Conservation (phyloP, 176 grass and related monocot species). For the Avena sativa region DNA sequence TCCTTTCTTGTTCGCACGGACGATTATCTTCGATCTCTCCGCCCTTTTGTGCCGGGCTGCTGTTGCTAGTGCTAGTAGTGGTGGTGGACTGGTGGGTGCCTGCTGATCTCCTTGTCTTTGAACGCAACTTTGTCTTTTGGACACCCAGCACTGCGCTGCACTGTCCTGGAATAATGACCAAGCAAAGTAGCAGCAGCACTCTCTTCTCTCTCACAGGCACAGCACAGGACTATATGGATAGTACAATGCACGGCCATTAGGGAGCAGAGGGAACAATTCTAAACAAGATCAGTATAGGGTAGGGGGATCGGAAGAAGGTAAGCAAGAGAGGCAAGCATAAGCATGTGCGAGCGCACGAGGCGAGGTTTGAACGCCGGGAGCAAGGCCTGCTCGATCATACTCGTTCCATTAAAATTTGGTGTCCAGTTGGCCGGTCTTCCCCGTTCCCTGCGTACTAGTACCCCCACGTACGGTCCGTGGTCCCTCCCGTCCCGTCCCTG, state of each 20-base stretch:
- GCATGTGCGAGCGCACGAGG: slow-evolving; percentile 13
- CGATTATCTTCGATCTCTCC: not conserved
- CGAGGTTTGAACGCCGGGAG: slow-evolving; percentile 33
- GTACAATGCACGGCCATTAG: not conserved
- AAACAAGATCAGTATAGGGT: not conserved
- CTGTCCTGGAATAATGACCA: slow-evolving; percentile 13
- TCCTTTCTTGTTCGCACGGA: not conserved
- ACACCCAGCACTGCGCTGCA: not conserved
- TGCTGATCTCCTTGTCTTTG: slow-evolving; percentile 27
- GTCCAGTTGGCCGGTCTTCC: no score
- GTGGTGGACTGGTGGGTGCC: not conserved
- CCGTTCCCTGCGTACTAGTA: not conserved
- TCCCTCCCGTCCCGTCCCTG: not conserved
- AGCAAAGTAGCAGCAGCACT: not conserved
- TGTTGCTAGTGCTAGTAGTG: not conserved
- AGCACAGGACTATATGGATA: not conserved
- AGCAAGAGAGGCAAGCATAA: not conserved
- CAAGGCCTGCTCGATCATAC: not conserved
- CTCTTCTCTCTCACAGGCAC: not conserved
- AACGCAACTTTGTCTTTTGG: slow-evolving; percentile 32
- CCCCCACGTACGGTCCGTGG: not conserved
- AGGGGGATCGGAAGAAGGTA: not conserved
- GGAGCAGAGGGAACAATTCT: not conserved
- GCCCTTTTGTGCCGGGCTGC: not conserved
- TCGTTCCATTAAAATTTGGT: no score